Conservation (phyloP, 768 basidiomycete species). For the Tricholoma saponaceum region DNA sequence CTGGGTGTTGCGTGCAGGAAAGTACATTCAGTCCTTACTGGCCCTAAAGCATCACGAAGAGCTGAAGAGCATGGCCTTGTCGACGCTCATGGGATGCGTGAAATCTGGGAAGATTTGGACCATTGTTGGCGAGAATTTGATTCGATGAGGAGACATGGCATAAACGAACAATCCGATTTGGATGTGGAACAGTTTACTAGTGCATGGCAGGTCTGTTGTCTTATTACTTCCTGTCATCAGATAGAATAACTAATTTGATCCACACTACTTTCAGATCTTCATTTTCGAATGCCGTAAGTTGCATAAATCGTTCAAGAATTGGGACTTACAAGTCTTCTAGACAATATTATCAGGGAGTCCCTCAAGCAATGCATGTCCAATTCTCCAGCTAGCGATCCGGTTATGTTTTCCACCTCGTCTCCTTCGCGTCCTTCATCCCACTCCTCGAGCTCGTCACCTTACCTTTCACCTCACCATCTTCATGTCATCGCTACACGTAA, state of each 20-base stretch:
- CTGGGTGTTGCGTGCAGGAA: slow-evolving; percentile 75
- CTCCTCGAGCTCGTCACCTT: slow-evolving; percentile 38
- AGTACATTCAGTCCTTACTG: slow-evolving; percentile 77
- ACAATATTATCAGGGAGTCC: slow-evolving; percentile 84
- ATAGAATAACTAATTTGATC: slow-evolving; percentile 13
- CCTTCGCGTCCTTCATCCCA: slow-evolving; percentile 44
- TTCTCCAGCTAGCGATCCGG: slow-evolving; percentile 10
- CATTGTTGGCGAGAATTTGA: slow-evolving; percentile 85
- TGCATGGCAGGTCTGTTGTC: slow-evolving; percentile 73
- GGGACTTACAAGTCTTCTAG: slow-evolving; percentile 25
- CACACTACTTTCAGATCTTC: slow-evolving; percentile 54
- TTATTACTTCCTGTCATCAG: slow-evolving; percentile 3
- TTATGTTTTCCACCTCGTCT: slow-evolving; percentile 39
- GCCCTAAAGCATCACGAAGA: slow-evolving; percentile 62
- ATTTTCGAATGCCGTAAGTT: slow-evolving; percentile 85
- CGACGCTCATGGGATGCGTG: slow-evolving; percentile 60
- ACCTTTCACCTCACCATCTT: slow-evolving; percentile 43
- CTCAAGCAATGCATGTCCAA: slow-evolving; percentile 55
- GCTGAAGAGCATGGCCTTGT: slow-evolving; percentile 50
- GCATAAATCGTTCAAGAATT: slow-evolving; percentile 3
- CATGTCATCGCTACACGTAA: slow-evolving; percentile 45
- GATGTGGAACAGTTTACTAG: slow-evolving; percentile 64
- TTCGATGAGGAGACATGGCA: slow-evolving; percentile 38
- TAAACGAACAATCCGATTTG: slow-evolving; percentile 29
- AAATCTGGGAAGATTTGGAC: slow-evolving; percentile 85